Base-by-base conservation (phyloP, 768 basidiomycete species). In the Omphalotus guepiniiformis region DNA sequence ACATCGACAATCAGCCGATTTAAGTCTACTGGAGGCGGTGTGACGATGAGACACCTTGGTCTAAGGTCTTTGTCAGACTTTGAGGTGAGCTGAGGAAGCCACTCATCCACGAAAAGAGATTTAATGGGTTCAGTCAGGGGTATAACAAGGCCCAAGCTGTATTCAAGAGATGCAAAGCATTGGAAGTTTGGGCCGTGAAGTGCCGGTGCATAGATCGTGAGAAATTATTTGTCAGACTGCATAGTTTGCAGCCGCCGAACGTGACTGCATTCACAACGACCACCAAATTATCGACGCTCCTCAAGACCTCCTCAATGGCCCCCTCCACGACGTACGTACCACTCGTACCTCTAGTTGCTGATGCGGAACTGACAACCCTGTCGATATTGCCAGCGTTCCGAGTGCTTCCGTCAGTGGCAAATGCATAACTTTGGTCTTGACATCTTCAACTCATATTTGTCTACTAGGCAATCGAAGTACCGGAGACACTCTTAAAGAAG, bases 401-500 rank as follows among this genome's bases (percentile, higher is more conserved):
- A 75, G 71, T 66, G 76, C 75, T 71, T 75, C 76, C 69, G 77
- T 79, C 55, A 70, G 75, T 69, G 53, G 42, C 52, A 32, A 47
- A 40, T 51, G 35, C 42, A 34, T 53, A 47, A 35, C 34, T 54
- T 39, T 55, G 55, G 57, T 47, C 35, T 42, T 55, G 52, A 42
- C 58, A 48, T 29, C 32, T 32, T 37, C 1, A n/a, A 4, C 15
- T 13, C 37, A 9, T n/a, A 37, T 3, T 29, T 42, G 8, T 25
- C 19, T 21, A 27, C 18, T 60, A 92, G 89, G 82, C 84, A 64
- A 84, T 96, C 68, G 88, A 94, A 82, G 94, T 95, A 74, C 94
- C 94, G 69, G 94, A 96, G 85, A 97, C 94, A 65, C 85, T 97
- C 77, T 91, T 97, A 77, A 97, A 96, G 83, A 97, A 95, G 79